Conservation (phyloP, 2,329 filamentous ascomycete genomes). For the Aspergillus sp. region DNA sequence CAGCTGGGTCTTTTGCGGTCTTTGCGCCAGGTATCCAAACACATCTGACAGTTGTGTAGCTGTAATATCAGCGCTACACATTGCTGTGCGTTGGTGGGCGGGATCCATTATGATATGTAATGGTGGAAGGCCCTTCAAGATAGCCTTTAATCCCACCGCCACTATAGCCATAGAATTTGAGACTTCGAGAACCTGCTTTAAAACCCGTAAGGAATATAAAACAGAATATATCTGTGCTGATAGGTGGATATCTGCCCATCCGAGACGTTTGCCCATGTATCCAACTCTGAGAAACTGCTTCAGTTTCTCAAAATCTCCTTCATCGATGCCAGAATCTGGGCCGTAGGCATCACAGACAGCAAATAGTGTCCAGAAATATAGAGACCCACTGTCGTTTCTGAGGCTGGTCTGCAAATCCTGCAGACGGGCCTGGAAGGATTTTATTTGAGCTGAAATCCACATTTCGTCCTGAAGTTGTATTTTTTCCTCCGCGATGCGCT, state of each 20-base stretch:
- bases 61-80: slow-evolving; percentile 8
- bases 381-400: slow-evolving; percentile 5
- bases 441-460: slow-evolving; percentile 18
- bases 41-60: slow-evolving; percentile 8
- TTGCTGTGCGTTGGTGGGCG: slow-evolving; percentile 19
- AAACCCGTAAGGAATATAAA: slow-evolving; percentile 63
- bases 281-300: slow-evolving; percentile 30
- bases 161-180: slow-evolving; percentile 28
- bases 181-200: slow-evolving; percentile 50
- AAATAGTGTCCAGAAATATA: slow-evolving; percentile 35
- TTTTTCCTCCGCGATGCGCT: slow-evolving; percentile 31
- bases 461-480: slow-evolving; percentile 25
- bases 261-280: slow-evolving; percentile 32
- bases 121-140: slow-evolving; percentile 30
- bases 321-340: slow-evolving; percentile 7
- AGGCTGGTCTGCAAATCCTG: slow-evolving; percentile 18
- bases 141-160: slow-evolving; percentile 10
- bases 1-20: neutral
- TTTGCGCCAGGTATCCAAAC: neutral
- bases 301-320: slow-evolving; percentile 21
- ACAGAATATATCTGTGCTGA: slow-evolving; percentile 60
- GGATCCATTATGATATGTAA: slow-evolving; percentile 31
- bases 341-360: slow-evolving; percentile 33
- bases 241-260: slow-evolving; percentile 64
- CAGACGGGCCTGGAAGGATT: slow-evolving; percentile 24